These are phyloP conservation scores for Stemphylium vesicarium DNA, from an alignment of 2,329 filamentous ascomycete genomes.

Conservation along the genomic window DNA sequence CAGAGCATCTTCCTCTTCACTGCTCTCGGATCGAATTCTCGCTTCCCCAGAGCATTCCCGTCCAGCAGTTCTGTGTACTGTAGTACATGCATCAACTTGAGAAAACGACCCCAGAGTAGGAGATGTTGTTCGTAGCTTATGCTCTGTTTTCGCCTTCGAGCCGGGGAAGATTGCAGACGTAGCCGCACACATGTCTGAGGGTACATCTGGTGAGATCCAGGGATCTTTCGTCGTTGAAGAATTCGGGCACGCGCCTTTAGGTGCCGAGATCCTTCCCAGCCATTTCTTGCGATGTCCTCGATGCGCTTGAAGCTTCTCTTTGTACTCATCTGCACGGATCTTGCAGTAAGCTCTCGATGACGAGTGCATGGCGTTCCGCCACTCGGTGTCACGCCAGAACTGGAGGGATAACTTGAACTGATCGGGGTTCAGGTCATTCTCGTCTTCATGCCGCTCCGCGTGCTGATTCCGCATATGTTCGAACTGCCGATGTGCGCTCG, in stretches of 20 bases:
- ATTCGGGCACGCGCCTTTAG: neutral
- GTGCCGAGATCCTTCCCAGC: constrained; percentile 15
- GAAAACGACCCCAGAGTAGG: neutral
- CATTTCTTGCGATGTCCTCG: constrained; percentile 18
- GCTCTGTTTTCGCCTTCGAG: no score
- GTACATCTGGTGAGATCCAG: neutral
- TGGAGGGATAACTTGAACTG: constrained; percentile 17
- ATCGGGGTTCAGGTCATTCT: constrained; percentile 6
- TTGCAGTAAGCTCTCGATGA: constrained; percentile 17
- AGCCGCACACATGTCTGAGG: neutral
- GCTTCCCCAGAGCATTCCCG: constrained; percentile 3
- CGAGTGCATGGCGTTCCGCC: constrained; percentile 14
- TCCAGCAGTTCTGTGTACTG: constrained; percentile 5
- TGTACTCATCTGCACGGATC: constrained; percentile 22
- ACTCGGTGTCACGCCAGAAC: constrained; percentile 21
- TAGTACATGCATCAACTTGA: neutral
- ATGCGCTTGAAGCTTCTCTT: constrained; percentile 16
- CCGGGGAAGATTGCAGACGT: neutral
- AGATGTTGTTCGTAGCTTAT: neutral
- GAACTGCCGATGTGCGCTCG: constrained; percentile 18
- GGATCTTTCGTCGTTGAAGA: neutral
- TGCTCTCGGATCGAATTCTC: constrained; percentile 4
- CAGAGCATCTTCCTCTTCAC: constrained; percentile 13
- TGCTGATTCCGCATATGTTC: constrained; percentile 16
- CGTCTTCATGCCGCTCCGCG: constrained; percentile 17